Percentiles rank a stretch among this genome's conserved stretches.
Evolutionary conservation across 208 protist species (phyloP).

Genomic region (Leishmania amazonensis): DNA sequence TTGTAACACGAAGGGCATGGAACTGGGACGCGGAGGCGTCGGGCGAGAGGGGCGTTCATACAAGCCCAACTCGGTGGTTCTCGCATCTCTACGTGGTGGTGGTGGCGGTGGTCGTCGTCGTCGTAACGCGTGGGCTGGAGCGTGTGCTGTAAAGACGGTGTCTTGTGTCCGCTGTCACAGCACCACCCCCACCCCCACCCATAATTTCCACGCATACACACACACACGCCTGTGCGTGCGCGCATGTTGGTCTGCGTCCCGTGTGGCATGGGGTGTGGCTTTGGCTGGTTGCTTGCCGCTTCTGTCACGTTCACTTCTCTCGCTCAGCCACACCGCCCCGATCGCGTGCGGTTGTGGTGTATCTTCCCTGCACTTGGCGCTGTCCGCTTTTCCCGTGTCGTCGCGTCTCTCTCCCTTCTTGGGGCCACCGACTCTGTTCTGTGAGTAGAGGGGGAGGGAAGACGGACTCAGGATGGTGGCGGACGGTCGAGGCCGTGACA

Average conservation of each 20-base stretch:
- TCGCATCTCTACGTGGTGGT: not conserved
- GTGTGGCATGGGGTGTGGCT: not conserved
- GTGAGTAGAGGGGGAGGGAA: not conserved
- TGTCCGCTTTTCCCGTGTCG: not conserved
- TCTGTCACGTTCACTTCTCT: not conserved
- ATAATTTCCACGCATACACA: too few relatives aligned
- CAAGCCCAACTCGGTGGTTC: not conserved
- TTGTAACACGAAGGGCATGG: conserved; percentile 7
- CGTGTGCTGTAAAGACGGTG: not conserved
- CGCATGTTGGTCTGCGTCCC: not conserved
- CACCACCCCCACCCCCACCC: not conserved
- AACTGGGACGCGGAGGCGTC: not conserved
- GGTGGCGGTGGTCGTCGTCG: not conserved
- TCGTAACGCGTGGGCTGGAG: not conserved
- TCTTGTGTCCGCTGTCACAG: not conserved
- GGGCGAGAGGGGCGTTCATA: not conserved
- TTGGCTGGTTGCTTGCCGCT: not conserved
- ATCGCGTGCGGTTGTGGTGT: not conserved
- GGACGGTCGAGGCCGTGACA: not conserved
- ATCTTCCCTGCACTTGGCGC: not conserved
- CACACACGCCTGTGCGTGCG: not conserved
- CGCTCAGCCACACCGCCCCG: not conserved
- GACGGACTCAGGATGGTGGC: not conserved
- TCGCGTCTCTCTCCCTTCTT: not conserved
- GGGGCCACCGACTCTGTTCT: not conserved